Evolutionary conservation across 805 yeast species (phyloP), one percentile per base, ranked within the genome.

Genomic region (Saccharomycopsis amapae): DNA sequence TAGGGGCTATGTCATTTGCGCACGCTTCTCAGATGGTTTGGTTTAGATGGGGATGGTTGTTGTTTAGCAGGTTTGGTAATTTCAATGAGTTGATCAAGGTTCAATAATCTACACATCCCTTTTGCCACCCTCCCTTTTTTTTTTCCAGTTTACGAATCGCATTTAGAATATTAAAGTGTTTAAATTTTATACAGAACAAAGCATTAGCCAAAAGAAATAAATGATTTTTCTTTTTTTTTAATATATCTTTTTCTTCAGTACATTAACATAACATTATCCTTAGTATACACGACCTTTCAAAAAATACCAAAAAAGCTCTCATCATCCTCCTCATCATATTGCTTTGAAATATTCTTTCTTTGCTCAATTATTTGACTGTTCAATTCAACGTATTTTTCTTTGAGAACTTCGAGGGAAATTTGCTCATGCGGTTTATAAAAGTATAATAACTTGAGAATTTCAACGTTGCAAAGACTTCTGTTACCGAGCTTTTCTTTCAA

Each of bases 21-120:
- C 97, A 93, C 63, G 70, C 71, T 51, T 78, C 95, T 1, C 98
- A 93, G 62, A 85, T 93, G 85, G 89, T 83, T 6, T 90, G 97
- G 97, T 93, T 82, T 62, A 72, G 98, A 54, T 85, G 84, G 67
- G 81, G 87, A 1, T 93, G 97, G 96, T 68, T 93, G 58, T 48
- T 75, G 4, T 62, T 80, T 13, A 82, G 95, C 49, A 70, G 89
- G 51, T 90, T 87, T 63, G 75, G 85, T 69, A 78, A 80, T 36
- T 74, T 75, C 42, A 89, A 90, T 62, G 88, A 85, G 56, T 66
- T 85, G 52, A 65, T 69, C 18, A 32, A 31, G 9, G 18, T n/a
- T n/a, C n/a, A n/a, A n/a, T n/a, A n/a, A n/a, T n/a, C n/a, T n/a
- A n/a, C n/a, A n/a, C n/a, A n/a, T n/a, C n/a, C n/a, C n/a, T n/a